A percentile compares a stretch with the other conserved stretches of the same genome.
Conservation (phyloP, 352 stramenopile genomes). For the Phytophthora uliginosa region DNA sequence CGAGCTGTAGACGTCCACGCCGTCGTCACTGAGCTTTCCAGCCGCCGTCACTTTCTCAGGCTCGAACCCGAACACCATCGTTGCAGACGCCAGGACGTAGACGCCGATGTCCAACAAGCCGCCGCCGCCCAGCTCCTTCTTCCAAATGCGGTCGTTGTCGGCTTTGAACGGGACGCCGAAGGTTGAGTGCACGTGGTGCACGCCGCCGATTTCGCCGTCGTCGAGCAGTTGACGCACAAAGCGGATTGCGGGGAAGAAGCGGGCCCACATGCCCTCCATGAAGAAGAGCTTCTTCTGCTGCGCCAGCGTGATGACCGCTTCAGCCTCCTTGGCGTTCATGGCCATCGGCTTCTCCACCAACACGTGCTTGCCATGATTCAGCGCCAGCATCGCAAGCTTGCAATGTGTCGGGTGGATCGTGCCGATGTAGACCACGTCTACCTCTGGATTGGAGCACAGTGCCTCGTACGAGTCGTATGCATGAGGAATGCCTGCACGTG, state of each 20-base stretch:
- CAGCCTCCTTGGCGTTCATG: conserved; percentile 78
- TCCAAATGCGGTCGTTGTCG: conserved; percentile 74
- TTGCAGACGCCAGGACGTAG: conserved; percentile 84
- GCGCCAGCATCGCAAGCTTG: conserved; percentile 64
- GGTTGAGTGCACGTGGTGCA: conserved; percentile 58
- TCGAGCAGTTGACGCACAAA: conserved; percentile 55
- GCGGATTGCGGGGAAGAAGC: conserved; percentile 83
- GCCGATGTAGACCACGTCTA: conserved; percentile 5
- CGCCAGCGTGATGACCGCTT: conserved; percentile 50
- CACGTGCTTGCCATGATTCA: conserved; percentile 88
- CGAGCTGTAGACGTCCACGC: conserved; percentile 66
- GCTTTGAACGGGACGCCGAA: conserved; percentile 33
- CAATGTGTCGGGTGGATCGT: conserved; percentile 88
- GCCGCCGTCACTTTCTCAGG: conserved; percentile 57
- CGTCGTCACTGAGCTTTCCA: conserved; percentile 55
- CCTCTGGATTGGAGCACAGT: conserved; percentile 1
- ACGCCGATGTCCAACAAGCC: conserved; percentile 85
- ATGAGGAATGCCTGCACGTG: conserved; percentile 36
- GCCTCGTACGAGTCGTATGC: conserved; percentile 78
- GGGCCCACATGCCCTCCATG: conserved; percentile 88
- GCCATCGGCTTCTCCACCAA: conserved; percentile 93
- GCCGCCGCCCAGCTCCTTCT: conserved; percentile 72
- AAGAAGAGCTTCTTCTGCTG: conserved; percentile 52
- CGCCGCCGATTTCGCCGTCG: conserved; percentile 53
- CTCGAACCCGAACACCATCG: conserved; percentile 64